Evolutionary conservation across 2,329 filamentous ascomycete species (phyloP).

Genomic region (Talaromyces sp.): DNA sequence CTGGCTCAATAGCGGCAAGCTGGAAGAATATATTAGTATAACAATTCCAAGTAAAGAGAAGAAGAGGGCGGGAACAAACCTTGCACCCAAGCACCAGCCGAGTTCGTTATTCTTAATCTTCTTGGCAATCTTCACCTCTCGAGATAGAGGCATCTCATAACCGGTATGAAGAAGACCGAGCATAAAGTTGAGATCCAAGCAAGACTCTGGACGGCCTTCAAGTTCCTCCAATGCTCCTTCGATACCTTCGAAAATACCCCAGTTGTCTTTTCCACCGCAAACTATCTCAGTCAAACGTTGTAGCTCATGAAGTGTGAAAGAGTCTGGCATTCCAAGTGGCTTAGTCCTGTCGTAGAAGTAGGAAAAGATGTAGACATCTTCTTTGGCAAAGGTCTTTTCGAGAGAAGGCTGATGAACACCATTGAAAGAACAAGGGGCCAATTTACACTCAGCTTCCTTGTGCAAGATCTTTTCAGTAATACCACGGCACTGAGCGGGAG

Average conservation of each 20-base stretch:
- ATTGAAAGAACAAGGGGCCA: slow-evolving; percentile 97
- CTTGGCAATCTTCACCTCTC: slow-evolving; percentile 97
- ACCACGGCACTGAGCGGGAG: slow-evolving; percentile 83
- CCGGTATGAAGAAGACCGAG: slow-evolving; percentile 86
- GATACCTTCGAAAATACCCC: slow-evolving; percentile 77
- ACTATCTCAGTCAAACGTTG: slow-evolving; percentile 81
- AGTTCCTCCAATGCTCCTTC: slow-evolving; percentile 79
- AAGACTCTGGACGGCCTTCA: slow-evolving; percentile 79
- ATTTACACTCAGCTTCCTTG: slow-evolving; percentile 77
- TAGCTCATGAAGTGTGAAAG: slow-evolving; percentile 87
- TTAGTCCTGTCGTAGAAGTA: slow-evolving; percentile 97
- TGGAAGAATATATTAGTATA: slow-evolving; percentile 46
- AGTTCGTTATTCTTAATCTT: slow-evolving; percentile 97
- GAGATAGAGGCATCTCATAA: slow-evolving; percentile 95
- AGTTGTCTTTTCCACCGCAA: slow-evolving; percentile 72
- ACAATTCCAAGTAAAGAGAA: slow-evolving; percentile 23
- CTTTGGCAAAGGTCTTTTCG: slow-evolving; percentile 83
- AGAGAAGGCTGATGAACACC: slow-evolving; percentile 92
- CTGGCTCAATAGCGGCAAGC: slow-evolving; percentile 77
- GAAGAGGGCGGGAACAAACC: slow-evolving; percentile 55
- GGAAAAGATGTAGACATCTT: slow-evolving; percentile 94
- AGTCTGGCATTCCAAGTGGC: slow-evolving; percentile 96
- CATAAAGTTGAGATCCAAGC: slow-evolving; percentile 96
- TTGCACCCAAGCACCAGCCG: slow-evolving; percentile 96
- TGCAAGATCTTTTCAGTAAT: slow-evolving; percentile 86